Conservation (phyloP, 2,329 filamentous ascomycete species). For the Colletotrichum caudatum region DNA sequence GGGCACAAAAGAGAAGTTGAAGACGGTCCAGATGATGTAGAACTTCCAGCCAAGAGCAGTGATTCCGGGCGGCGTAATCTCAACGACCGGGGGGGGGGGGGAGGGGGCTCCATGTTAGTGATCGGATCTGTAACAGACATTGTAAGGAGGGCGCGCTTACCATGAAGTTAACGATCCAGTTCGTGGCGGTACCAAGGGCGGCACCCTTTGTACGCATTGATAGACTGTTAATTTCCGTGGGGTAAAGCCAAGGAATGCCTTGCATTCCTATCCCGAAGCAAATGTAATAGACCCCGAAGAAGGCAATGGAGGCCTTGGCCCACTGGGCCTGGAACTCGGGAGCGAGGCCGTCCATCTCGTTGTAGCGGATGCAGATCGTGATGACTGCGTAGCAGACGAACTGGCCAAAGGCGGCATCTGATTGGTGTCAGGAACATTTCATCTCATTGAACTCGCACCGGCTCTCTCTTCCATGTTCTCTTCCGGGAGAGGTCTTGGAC, state of each 20-base stretch:
- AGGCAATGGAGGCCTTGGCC: conserved; percentile 43
- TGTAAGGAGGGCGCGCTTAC: background rate
- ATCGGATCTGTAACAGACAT: too few relatives aligned
- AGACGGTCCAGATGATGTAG: conserved; percentile 64
- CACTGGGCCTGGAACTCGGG: conserved; percentile 27
- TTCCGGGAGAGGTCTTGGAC: background rate
- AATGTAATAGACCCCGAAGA: conserved; percentile 45
- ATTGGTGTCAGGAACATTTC: background rate
- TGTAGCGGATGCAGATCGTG: conserved; percentile 61
- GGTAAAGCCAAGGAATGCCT: conserved; percentile 48
- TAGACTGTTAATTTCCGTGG: conserved; percentile 52
- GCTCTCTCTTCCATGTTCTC: background rate
- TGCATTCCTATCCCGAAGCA: conserved; percentile 43
- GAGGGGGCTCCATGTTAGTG: background rate
- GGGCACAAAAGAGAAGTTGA: conserved; percentile 60
- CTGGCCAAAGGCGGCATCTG: conserved; percentile 61
- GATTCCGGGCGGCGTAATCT: conserved; percentile 53
- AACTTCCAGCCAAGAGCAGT: conserved; percentile 63
- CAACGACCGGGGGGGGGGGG: conserved; percentile 48
- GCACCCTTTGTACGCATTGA: conserved; percentile 49
- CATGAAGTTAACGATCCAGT: conserved; percentile 42
- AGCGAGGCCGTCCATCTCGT: conserved; percentile 46
- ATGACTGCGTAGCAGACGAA: conserved; percentile 64
- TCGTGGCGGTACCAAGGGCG: conserved; percentile 39
- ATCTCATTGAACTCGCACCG: background rate